phyloP scores from a whole-genome alignment of 1,139 yeast genomes.

The Schizosaccharomyces versatilis region DNA sequence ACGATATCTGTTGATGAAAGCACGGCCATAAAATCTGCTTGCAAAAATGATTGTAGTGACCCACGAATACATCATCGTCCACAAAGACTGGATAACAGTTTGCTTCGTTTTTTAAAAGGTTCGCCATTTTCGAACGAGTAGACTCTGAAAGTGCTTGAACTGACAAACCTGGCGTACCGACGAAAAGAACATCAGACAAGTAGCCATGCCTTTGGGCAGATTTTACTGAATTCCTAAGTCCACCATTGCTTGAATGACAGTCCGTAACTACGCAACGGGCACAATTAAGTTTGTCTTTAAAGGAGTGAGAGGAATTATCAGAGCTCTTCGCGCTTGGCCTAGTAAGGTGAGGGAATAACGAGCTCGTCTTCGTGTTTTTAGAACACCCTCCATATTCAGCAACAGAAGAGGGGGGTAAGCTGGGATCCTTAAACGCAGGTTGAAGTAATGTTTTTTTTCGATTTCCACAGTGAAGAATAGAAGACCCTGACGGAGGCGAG shows the following conservation, averaged over 20 bases:
- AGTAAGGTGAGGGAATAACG: too few species aligned
- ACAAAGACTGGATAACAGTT: conserved; percentile 48
- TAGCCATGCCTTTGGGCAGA: background rate
- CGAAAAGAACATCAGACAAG: background rate
- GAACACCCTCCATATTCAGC: too few species aligned
- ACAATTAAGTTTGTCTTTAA: conserved; percentile 23
- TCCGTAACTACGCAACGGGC: conserved; percentile 58
- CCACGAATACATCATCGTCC: conserved; percentile 58
- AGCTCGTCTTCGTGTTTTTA: too few species aligned
- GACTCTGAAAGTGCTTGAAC: background rate
- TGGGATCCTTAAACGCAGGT: too few species aligned
- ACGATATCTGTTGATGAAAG: conserved; percentile 75
- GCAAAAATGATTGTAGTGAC: conserved; percentile 75
- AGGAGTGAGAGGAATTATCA: too few species aligned
- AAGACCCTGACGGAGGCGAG: too few species aligned
- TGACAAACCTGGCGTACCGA: background rate
- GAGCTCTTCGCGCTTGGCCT: too few species aligned
- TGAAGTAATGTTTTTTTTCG: too few species aligned
- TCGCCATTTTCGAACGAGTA: background rate
- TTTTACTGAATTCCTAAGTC: background rate
- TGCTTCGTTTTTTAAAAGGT: conserved; percentile 20
- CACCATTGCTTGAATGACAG: conserved; percentile 29
- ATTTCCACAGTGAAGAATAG: too few species aligned
- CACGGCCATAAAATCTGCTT: conserved; percentile 95
- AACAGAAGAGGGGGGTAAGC: too few species aligned